phyloP scores from a whole-genome alignment of 352 stramenopile genomes.

The Phytophthora nicotianae region DNA sequence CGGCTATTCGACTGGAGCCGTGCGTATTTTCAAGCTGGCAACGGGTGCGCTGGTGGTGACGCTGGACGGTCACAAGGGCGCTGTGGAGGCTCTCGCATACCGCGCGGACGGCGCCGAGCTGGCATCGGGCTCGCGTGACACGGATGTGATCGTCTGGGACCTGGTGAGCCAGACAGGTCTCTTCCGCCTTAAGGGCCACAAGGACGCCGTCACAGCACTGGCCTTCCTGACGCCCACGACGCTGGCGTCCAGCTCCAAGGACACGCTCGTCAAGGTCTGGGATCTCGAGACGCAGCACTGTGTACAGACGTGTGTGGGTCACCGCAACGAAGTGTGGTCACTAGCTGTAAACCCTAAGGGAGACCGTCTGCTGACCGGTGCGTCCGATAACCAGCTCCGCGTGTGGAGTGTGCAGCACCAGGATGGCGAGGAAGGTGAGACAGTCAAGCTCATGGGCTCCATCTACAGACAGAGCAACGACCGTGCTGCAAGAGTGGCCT shows the following conservation, averaged over 20 bases:
- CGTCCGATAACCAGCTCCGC: conserved; percentile 85
- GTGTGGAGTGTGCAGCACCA: conserved; percentile 63
- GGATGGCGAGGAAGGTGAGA: conserved; percentile 41
- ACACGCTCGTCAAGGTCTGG: conserved; percentile 95
- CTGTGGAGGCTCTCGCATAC: conserved; percentile 81
- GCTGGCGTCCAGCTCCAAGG: conserved; percentile 90
- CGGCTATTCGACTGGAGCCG: conserved; percentile 83
- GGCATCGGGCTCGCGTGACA: conserved; percentile 89
- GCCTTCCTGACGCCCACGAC: conserved; percentile 68
- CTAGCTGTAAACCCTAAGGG: conserved; percentile 74
- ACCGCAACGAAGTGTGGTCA: conserved; percentile 93
- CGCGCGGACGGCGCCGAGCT: conserved; percentile 80
- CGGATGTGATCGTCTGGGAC: conserved; percentile 95
- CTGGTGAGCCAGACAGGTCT: conserved; percentile 89
- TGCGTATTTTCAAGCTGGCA: conserved; percentile 81
- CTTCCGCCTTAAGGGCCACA: conserved; percentile 93
- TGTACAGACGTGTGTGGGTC: conserved; percentile 93
- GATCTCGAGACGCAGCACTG: conserved; percentile 94
- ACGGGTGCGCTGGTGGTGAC: conserved; percentile 83
- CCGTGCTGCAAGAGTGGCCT: conserved; percentile 66
- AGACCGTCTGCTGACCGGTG: conserved; percentile 75
- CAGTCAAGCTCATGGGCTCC: conserved; percentile 68
- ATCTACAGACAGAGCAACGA: conserved; percentile 82
- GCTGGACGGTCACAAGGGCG: conserved; percentile 89
- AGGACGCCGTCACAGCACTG: conserved; percentile 92